Conservation (phyloP, 768 basidiomycete species). For the Mycena albidolilacea region DNA sequence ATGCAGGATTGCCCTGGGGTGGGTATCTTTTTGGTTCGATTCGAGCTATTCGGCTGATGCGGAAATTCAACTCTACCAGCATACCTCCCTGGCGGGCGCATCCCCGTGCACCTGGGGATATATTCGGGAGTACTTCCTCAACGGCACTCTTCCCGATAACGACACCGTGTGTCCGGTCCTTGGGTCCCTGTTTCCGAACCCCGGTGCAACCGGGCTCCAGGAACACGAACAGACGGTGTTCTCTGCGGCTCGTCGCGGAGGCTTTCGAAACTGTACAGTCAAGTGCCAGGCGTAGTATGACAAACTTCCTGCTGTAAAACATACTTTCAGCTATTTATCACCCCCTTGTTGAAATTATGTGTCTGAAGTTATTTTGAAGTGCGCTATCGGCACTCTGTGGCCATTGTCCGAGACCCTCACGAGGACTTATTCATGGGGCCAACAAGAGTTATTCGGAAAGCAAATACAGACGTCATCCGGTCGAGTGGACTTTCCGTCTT, state of each 20-base stretch:
- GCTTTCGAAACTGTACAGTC: not conserved
- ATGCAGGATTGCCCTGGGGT: slow-evolving; percentile 61
- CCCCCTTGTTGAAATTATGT: no score
- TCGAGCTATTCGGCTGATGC: not conserved
- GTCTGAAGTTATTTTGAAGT: no score
- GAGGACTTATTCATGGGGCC: no score
- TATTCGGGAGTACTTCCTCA: slow-evolving; percentile 37
- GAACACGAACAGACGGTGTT: not conserved
- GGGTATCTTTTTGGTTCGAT: slow-evolving; percentile 20
- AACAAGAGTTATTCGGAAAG: no score
- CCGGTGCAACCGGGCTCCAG: not conserved
- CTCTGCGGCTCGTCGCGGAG: not conserved
- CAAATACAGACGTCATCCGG: no score
- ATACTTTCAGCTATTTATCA: slow-evolving; percentile 18
- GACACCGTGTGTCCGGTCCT: not conserved
- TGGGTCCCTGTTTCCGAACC: not conserved
- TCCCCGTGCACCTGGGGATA: slow-evolving; percentile 28
- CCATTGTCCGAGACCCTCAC: no score
- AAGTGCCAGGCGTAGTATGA: no score
- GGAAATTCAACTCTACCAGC: not conserved
- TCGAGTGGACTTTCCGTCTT: no score
- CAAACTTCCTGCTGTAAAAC: no score
- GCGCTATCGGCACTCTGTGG: no score
- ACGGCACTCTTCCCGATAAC: slow-evolving; percentile 22
- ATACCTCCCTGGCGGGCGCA: slow-evolving; percentile 8